These are phyloP conservation scores for Ceratocystis cubensis DNA, from an alignment of 2,329 filamentous ascomycete genomes.

Conservation along the genomic window DNA sequence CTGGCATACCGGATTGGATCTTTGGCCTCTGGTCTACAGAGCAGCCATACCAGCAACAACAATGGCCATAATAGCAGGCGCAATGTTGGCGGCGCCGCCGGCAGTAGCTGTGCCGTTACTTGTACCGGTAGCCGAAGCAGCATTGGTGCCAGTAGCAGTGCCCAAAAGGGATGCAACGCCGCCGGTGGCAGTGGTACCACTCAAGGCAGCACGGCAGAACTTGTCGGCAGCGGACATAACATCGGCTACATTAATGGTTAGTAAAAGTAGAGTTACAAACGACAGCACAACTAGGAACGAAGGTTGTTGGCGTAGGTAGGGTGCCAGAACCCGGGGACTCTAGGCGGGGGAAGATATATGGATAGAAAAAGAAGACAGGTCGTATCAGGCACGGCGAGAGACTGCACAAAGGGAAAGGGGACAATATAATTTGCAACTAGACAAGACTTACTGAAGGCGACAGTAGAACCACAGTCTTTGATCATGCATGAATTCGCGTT, in stretches of 20 bases:
- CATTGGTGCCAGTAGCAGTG: constrained; percentile 14
- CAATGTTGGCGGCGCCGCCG: constrained; percentile 11
- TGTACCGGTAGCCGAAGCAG: constrained; percentile 5
- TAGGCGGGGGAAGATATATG: no score
- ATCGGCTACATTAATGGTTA: constrained; percentile 27
- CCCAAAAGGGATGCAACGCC: constrained; percentile 12
- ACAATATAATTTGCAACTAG: background rate
- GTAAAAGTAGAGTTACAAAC: background rate
- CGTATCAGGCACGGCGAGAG: no score
- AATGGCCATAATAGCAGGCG: background rate
- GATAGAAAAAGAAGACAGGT: no score
- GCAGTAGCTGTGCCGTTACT: constrained; percentile 21
- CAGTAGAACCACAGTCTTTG: constrained; percentile 29
- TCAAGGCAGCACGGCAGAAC: constrained; percentile 19
- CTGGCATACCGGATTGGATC: background rate
- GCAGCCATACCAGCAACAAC: constrained; percentile 12
- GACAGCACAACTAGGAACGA: no score
- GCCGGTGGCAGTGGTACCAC: constrained; percentile 1
- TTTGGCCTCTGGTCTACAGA: background rate
- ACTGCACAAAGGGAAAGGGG: no score
- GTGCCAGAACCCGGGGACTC: no score
- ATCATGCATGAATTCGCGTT: constrained; percentile 30
- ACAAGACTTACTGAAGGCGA: constrained; percentile 30
- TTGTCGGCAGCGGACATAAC: constrained; percentile 30
- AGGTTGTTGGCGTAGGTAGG: no score